These are phyloP conservation scores for Auricularia sp. DNA, from an alignment of 768 basidiomycete species.

Conservation along the genomic window DNA sequence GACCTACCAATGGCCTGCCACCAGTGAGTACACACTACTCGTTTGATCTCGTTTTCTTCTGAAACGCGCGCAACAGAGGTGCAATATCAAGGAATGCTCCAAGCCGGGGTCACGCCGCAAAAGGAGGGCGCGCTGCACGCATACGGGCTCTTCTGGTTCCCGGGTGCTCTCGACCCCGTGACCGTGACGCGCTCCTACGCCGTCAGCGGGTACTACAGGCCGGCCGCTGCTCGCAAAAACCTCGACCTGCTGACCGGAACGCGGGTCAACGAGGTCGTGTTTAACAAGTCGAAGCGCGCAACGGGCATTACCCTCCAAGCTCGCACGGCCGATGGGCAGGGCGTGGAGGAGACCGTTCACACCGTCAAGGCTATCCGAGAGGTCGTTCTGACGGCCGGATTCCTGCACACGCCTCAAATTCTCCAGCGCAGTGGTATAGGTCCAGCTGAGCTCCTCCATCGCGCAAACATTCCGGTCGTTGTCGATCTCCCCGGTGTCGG, in stretches of 20 bases:
- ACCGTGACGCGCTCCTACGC: constrained; percentile 3
- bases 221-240: not conserved
- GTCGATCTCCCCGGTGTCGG: constrained; percentile 4
- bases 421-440: constrained; percentile 5
- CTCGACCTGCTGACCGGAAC: constrained; percentile 1
- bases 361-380: not conserved
- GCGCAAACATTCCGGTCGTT: not conserved
- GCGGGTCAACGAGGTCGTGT: constrained; percentile 2
- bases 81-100: not conserved
- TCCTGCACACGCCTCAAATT: constrained; percentile 5
- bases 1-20: constrained; percentile 1
- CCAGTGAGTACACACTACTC: not conserved
- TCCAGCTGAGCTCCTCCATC: not conserved
- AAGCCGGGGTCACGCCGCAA: not conserved
- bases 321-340: not conserved
- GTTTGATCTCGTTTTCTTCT: not conserved
- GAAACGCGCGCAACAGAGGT: not conserved
- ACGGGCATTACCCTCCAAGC: not conserved
- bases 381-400: not conserved
- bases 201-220: not conserved
- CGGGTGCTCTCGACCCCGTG: not conserved
- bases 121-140: not conserved
- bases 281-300: not conserved
- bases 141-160: constrained; percentile 4
- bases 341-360: not conserved